Percentiles rank a stretch among this genome's conserved stretches.
Evolutionary conservation across 805 yeast species (phyloP).

Genomic region (Wickerhamomyces silvicola): DNA sequence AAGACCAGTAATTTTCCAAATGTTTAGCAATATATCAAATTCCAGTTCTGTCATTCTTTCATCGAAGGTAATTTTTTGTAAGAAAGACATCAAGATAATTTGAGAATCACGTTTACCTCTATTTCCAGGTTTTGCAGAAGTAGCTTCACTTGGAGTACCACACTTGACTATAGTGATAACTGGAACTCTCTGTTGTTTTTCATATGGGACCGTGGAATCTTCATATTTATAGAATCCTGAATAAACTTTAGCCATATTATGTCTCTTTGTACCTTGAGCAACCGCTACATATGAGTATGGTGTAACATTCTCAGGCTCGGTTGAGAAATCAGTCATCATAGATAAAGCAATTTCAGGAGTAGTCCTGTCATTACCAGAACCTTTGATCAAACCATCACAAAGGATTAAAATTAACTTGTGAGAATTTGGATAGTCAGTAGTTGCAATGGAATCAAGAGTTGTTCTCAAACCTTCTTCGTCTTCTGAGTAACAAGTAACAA

Average conservation of each 20-base stretch:
- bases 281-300: conserved; percentile 92
- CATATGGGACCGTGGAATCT: conserved; percentile 64
- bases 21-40: conserved; percentile 63
- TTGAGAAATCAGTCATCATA: conserved; percentile 77
- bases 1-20: conserved; percentile 80
- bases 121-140: conserved; percentile 76
- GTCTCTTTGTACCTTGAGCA: conserved; percentile 90
- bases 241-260: conserved; percentile 95
- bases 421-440: conserved; percentile 92
- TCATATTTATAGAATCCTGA: conserved; percentile 90
- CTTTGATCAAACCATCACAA: conserved; percentile 93
- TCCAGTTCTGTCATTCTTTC: conserved; percentile 93
- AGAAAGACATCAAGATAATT: conserved; percentile 81
- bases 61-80: conserved; percentile 81
- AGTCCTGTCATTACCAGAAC: conserved; percentile 80
- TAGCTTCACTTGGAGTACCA: conserved; percentile 78
- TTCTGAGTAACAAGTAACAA: conserved; percentile 94
- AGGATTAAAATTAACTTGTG: conserved; percentile 81
- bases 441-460: conserved; percentile 87
- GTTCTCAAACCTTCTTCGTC: conserved; percentile 81
- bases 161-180: conserved; percentile 74
- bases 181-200: conserved; percentile 83
- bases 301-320: conserved; percentile 67
- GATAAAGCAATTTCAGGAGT: conserved; percentile 87
- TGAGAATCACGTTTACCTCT: conserved; percentile 97